These are phyloP conservation scores for Clavispora carvajalis DNA, from an alignment of 805 yeast genomes.

Conservation along the genomic window DNA sequence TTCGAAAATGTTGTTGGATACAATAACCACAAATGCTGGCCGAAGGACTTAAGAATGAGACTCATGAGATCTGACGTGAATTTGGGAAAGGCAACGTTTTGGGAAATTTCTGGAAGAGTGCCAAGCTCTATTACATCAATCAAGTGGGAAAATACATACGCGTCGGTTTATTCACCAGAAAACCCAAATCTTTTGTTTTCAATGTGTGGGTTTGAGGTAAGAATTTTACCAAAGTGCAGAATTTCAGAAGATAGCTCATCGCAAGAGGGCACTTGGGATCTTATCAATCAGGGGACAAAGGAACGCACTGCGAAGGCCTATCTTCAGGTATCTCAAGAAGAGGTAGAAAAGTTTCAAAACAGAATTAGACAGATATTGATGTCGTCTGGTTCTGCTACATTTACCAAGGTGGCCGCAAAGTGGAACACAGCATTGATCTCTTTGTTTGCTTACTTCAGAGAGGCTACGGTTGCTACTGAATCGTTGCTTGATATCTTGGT, in stretches of 20 bases:
- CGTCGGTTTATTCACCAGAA: conserved; percentile 85
- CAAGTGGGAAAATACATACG: conserved; percentile 74
- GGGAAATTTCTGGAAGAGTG: conserved; percentile 80
- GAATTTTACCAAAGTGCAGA: conserved; percentile 75
- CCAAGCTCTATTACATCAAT: conserved; percentile 71
- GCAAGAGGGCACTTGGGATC: conserved; percentile 88
- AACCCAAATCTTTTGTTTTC: conserved; percentile 85
- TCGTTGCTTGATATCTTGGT: conserved; percentile 75
- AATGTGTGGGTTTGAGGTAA: conserved; percentile 92
- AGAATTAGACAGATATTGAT: conserved; percentile 83
- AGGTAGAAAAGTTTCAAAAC: conserved; percentile 73
- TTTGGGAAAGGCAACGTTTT: conserved; percentile 83
- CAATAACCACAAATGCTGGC: conserved; percentile 91
- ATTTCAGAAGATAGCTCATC: conserved; percentile 47
- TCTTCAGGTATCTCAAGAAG: conserved; percentile 76
- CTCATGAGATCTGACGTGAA: conserved; percentile 87
- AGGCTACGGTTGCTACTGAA: conserved; percentile 84
- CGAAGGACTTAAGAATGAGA: conserved; percentile 85
- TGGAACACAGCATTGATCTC: conserved; percentile 94
- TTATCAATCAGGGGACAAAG: conserved; percentile 62
- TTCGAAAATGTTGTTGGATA: conserved; percentile 82
- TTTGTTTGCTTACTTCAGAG: conserved; percentile 84
- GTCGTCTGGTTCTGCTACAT: conserved; percentile 95
- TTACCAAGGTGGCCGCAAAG: conserved; percentile 87
- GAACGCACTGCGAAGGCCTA: conserved; percentile 88